A percentile compares a stretch with the other conserved stretches of the same genome.
phyloP scores from a whole-genome alignment of 2,329 filamentous ascomycete species.

The Chrysosporium keratinophilum region DNA sequence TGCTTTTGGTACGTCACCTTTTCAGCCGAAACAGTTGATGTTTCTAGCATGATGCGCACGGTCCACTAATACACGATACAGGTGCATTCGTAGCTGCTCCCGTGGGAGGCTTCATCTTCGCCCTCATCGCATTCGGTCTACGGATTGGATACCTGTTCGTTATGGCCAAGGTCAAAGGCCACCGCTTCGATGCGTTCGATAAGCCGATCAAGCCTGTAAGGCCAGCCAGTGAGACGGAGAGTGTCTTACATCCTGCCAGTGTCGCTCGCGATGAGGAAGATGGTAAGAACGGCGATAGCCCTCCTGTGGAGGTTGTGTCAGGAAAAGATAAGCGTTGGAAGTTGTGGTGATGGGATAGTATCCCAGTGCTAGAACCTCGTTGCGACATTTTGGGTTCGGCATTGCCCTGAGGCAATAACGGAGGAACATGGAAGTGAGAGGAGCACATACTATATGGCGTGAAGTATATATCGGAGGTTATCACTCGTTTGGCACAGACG shows the following conservation, averaged over 20 bases:
- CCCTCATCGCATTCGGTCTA: constrained; percentile 50
- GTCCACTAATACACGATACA: constrained; percentile 15
- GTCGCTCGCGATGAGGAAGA: constrained; percentile 10
- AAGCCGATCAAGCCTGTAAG: constrained; percentile 30
- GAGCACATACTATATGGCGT: too few relatives aligned
- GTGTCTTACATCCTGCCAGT: background rate
- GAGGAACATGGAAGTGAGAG: too few relatives aligned
- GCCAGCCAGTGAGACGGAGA: background rate
- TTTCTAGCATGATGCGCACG: too few relatives aligned
- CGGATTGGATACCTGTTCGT: constrained; percentile 52
- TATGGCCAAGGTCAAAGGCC: constrained; percentile 48
- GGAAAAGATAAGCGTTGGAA: constrained; percentile 4
- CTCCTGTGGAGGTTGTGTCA: background rate
- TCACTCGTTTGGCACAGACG: too few relatives aligned
- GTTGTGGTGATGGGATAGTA: constrained; percentile 1
- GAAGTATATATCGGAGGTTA: too few relatives aligned
- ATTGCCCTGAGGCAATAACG: too few relatives aligned
- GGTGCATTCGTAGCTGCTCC: constrained; percentile 69
- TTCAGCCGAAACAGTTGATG: background rate
- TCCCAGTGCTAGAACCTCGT: background rate
- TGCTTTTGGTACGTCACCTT: constrained; percentile 50
- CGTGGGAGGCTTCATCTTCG: constrained; percentile 63
- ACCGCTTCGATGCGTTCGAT: constrained; percentile 58
- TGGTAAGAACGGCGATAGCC: background rate
- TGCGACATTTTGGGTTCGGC: too few relatives aligned